These are phyloP conservation scores for Naganishia albida DNA, from an alignment of 1,284 basidiomycete species.

Conservation along the genomic window DNA sequence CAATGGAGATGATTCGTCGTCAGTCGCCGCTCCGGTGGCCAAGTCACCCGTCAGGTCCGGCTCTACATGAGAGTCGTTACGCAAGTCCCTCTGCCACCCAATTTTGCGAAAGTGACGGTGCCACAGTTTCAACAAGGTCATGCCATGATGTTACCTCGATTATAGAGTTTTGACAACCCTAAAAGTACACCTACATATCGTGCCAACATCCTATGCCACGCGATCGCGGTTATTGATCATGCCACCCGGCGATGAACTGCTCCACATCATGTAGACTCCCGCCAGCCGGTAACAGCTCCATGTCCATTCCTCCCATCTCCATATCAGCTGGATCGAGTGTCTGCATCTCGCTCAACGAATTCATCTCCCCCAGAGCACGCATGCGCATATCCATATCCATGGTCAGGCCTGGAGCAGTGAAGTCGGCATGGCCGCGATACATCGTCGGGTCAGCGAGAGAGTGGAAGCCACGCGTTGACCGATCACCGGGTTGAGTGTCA, in stretches of 20 bases:
- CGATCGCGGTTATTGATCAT: conserved; percentile 8
- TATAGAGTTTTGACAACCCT: no score
- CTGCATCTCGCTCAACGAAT: conserved; percentile 1
- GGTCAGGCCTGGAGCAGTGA: neutral
- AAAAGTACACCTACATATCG: no score
- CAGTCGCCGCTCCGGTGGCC: no score
- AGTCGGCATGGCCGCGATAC: neutral
- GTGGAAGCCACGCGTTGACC: neutral
- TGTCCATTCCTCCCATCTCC: conserved; percentile 20
- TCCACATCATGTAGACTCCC: conserved; percentile 28
- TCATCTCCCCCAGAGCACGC: conserved; percentile 14
- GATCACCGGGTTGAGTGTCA: neutral
- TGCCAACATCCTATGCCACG: no score
- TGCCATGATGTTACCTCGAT: no score
- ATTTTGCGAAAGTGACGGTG: no score
- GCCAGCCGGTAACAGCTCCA: conserved; percentile 26
- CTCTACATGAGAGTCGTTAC: no score
- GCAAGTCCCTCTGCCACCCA: no score
- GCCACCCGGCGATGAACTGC: conserved; percentile 29
- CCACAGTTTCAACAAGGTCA: no score
- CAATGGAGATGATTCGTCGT: no score
- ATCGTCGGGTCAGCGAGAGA: neutral
- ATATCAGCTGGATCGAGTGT: conserved; percentile 15
- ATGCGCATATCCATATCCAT: conserved; percentile 25
- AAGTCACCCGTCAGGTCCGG: no score